Percentiles rank a stretch among this genome's conserved stretches.
Evolutionary conservation across 257 asterid species (phyloP).

Genomic region (Solanum piurae): DNA sequence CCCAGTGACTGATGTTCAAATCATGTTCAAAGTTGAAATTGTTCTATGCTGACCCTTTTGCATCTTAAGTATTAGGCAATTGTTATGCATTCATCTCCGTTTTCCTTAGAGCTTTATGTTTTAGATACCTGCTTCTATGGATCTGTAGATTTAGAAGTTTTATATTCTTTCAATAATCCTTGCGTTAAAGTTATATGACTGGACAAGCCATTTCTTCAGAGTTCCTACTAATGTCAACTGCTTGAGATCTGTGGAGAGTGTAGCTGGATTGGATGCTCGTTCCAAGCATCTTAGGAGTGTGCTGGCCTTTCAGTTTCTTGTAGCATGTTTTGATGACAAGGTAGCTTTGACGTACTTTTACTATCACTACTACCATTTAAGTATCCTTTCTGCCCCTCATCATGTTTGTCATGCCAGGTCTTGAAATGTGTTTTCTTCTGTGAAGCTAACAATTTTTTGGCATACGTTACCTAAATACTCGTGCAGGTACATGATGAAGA

Average conservation of each 20-base stretch:
- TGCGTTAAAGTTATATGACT: neutral
- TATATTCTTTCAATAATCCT: neutral
- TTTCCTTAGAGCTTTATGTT: neutral
- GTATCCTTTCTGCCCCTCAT: neutral
- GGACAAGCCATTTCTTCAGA: constrained; percentile 23
- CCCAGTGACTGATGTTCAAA: neutral
- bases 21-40: neutral
- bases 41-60: neutral
- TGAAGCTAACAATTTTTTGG: neutral
- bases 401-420: neutral
- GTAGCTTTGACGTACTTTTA: constrained; percentile 18
- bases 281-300: constrained; percentile 70
- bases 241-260: constrained; percentile 69
- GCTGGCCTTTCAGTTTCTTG: constrained; percentile 64
- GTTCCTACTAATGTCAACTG: constrained; percentile 61
- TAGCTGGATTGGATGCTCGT: constrained; percentile 44
- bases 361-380: neutral
- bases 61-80: neutral
- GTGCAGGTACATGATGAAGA: constrained; percentile 49
- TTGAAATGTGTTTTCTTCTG: neutral
- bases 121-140: neutral
- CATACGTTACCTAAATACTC: neutral
- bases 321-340: constrained; percentile 41
- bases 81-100: neutral
- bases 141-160: neutral